phyloP scores from a whole-genome alignment of 1,139 yeast species.

The Candida mesenterica region DNA sequence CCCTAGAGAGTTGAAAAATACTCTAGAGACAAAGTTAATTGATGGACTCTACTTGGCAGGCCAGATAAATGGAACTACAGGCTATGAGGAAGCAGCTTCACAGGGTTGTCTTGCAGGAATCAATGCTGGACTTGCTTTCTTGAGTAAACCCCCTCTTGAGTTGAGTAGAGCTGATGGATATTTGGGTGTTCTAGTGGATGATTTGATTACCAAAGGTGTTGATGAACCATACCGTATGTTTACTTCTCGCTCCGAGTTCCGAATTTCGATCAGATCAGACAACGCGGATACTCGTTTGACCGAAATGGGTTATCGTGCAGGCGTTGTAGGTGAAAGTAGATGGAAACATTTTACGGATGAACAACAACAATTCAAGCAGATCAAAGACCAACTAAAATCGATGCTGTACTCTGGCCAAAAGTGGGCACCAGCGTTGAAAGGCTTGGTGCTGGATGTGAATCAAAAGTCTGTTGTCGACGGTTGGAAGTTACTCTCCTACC shows the following conservation, averaged over 20 bases:
- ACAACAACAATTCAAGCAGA: conserved; percentile 40
- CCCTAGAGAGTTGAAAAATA: conserved; percentile 77
- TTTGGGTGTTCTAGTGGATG: conserved; percentile 90
- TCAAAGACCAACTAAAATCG: conserved; percentile 45
- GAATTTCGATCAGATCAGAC: conserved; percentile 87
- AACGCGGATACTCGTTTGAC: conserved; percentile 90
- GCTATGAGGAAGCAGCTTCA: conserved; percentile 98
- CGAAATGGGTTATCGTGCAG: conserved; percentile 59
- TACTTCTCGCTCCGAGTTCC: conserved; percentile 90
- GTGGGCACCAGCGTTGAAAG: conserved; percentile 59
- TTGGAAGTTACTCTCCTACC: conserved; percentile 46
- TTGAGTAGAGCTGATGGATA: conserved; percentile 81
- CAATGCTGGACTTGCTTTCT: conserved; percentile 68
- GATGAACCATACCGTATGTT: conserved; percentile 98
- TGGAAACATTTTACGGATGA: conserved; percentile 52
- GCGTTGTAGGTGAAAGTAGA: conserved; percentile 65
- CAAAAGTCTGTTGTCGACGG: conserved; percentile 35
- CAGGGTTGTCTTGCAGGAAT: conserved; percentile 96
- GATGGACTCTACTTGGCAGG: conserved; percentile 88
- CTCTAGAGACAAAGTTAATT: conserved; percentile 80
- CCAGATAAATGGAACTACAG: conserved; percentile 98
- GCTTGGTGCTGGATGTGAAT: conserved; percentile 45
- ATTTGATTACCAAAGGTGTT: conserved; percentile 91
- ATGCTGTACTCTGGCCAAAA: conserved; percentile 51
- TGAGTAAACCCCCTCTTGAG: conserved; percentile 45